These are phyloP conservation scores for Annulohypoxylon truncatum DNA, from an alignment of 2,329 filamentous ascomycete species.

Conservation along the genomic window DNA sequence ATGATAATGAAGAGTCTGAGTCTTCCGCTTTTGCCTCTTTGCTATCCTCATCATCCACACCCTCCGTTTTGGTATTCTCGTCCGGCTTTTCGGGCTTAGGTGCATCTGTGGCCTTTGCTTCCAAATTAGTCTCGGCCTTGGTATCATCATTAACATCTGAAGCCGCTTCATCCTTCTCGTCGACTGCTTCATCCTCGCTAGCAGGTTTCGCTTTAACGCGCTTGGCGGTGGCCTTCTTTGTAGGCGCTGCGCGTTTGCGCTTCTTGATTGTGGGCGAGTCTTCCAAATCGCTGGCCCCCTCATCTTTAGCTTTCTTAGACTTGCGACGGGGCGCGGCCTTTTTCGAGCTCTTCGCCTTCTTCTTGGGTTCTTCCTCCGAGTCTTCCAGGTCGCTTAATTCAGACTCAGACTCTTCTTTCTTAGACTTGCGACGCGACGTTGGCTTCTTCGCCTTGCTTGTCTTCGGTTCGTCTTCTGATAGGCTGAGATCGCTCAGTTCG, in stretches of 20 bases:
- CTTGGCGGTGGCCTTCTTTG: conserved; percentile 40
- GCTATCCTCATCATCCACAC: conserved; percentile 23
- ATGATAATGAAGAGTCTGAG: conserved; percentile 69
- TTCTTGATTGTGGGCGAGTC: conserved; percentile 36
- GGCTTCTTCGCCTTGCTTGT: conserved; percentile 33
- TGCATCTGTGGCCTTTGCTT: conserved; percentile 20
- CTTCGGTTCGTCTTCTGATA: conserved; percentile 42
- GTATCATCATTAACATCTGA: conserved; percentile 2
- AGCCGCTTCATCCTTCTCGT: conserved; percentile 32
- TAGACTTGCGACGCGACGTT: conserved; percentile 31
- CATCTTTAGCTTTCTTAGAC: conserved; percentile 49
- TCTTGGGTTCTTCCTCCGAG: conserved; percentile 47
- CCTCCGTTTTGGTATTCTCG: conserved; percentile 56
- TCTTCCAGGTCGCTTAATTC: conserved; percentile 40
- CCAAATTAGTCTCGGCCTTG: conserved; percentile 9
- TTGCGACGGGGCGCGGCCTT: conserved; percentile 43
- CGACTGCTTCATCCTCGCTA: conserved; percentile 39
- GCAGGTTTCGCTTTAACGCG: conserved; percentile 45
- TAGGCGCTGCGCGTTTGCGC: conserved; percentile 42
- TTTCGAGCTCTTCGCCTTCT: conserved; percentile 43
- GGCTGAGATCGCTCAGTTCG: conserved; percentile 43
- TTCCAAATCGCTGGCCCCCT: conserved; percentile 46
- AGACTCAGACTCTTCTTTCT: conserved; percentile 40
- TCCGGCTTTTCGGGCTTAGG: conserved; percentile 51
- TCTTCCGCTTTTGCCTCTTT: conserved; percentile 42